These are phyloP conservation scores for Nyssa sinensis DNA, from an alignment of 148 eudicot species.

Conservation along the genomic window DNA sequence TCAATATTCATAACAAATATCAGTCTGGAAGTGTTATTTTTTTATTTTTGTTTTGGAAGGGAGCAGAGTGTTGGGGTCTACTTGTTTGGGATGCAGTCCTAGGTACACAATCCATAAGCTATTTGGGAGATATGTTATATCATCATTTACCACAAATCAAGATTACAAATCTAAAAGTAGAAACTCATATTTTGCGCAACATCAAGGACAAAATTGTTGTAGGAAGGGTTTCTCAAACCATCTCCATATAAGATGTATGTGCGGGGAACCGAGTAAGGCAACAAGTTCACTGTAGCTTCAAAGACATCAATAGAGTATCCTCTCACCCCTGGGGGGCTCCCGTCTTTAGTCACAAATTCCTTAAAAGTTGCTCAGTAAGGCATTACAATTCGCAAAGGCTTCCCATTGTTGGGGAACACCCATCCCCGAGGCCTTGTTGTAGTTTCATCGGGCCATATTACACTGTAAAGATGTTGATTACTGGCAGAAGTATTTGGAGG, in stretches of 20 bases:
- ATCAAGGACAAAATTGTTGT: conserved; percentile 45
- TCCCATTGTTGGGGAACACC: conserved; percentile 90
- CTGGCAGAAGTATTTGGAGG: conserved; percentile 44
- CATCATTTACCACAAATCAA: not conserved
- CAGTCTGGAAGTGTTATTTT: not conserved
- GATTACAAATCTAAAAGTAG: not conserved
- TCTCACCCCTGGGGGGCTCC: conserved; percentile 58
- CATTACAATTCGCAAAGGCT: conserved; percentile 68
- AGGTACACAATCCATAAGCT: not conserved
- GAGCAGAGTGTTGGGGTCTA: not conserved
- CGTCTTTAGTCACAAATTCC: conserved; percentile 51
- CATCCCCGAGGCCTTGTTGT: conserved; percentile 70
- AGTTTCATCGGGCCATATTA: conserved; percentile 88
- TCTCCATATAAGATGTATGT: conserved; percentile 61
- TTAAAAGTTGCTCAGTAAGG: conserved; percentile 67
- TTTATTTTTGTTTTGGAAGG: not conserved
- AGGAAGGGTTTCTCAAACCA: conserved; percentile 65
- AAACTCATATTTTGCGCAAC: conserved; percentile 66
- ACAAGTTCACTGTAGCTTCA: conserved; percentile 75
- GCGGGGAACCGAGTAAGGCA: conserved; percentile 85
- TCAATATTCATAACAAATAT: not conserved
- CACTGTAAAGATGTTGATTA: conserved; percentile 51
- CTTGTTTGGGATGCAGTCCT: not conserved
- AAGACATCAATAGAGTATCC: conserved; percentile 92
- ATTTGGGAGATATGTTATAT: not conserved